Base-by-base conservation (phyloP, 2,329 filamentous ascomycete species). In the Xylariaceae sp. region DNA sequence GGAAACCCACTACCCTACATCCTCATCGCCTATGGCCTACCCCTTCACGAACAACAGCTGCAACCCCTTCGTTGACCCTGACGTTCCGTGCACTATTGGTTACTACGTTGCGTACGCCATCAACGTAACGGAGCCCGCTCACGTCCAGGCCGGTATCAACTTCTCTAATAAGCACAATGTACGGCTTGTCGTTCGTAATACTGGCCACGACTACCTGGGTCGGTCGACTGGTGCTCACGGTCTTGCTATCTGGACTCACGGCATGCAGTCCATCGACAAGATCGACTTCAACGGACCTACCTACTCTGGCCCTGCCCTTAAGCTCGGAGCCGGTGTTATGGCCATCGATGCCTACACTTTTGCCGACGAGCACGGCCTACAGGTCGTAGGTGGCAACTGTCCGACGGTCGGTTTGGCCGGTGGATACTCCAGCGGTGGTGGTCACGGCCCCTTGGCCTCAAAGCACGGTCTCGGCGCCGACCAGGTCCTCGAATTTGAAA, bases 391-490 rank as follows among this genome's bases (percentile, higher is more conserved):
- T 1, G 53, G 43, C 2, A 30, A 32, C 3, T 30, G 34, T 12
- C 34, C 35, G 5, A 54, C 26, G 1, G 37, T 53, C 2, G 43
- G 34, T 7, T 2, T 44, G 2, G 35, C 50, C 1, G 54, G 54
- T 3, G 59, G 57, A 5, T 62, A 48, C 31, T 55, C 48, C 2
- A 48, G 57, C 32, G 81, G 80, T 2, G 83, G 80, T 6, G 83
- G 84, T 0, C 81, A 85, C 62, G 76, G 74, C 0, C 70, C 75
- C 0, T 71, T 86, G 1, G 71, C 71, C 32, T 76, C 76, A 2
- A 69, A 66, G 26, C 79, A 77, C 50, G 84, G 84, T 5, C 71
- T 87, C 0, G 79, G 68, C 5, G 81, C 80, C 0, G 83, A 86
- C 26, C 53, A 46, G 9, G 48, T 51, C 0, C 39, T 56, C 2